A percentile compares a stretch with the other conserved stretches of the same genome.
phyloP scores from a whole-genome alignment of 2,329 filamentous ascomycete species.

The Monilinia vaccinii-corymbosi region DNA sequence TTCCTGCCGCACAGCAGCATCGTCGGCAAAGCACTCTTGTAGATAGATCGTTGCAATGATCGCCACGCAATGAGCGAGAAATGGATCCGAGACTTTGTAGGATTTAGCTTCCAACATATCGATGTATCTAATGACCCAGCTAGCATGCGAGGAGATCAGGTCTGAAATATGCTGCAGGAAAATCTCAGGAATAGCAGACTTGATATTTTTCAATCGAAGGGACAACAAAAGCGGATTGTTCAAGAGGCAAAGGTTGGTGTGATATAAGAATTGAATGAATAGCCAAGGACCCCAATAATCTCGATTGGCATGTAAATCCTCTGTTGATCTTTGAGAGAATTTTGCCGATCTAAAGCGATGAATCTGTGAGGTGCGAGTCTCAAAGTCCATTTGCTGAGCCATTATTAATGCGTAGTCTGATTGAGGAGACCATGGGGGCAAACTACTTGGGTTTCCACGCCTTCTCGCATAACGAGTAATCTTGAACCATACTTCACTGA shows the following conservation, averaged over 20 bases:
- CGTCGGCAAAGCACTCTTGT: slow-evolving; percentile 41
- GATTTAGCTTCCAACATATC: slow-evolving; percentile 37
- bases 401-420: slow-evolving; percentile 44
- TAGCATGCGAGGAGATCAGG: slow-evolving; percentile 40
- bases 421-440: slow-evolving; percentile 40
- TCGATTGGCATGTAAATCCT: slow-evolving; percentile 36
- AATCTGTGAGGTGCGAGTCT: slow-evolving; percentile 40
- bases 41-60: slow-evolving; percentile 45
- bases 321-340: slow-evolving; percentile 34
- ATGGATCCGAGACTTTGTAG: slow-evolving; percentile 39
- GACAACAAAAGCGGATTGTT: slow-evolving; percentile 47
- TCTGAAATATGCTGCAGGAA: slow-evolving; percentile 46
- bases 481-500: slow-evolving; percentile 41
- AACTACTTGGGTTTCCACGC: slow-evolving; percentile 34
- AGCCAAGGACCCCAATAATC: slow-evolving; percentile 47
- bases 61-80: slow-evolving; percentile 40
- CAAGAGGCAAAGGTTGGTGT: slow-evolving; percentile 42
- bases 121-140: slow-evolving; percentile 45
- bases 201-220: slow-evolving; percentile 42
- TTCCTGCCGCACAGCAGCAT: slow-evolving; percentile 30
- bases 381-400: slow-evolving; percentile 41
- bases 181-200: slow-evolving; percentile 42
- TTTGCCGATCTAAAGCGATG: slow-evolving; percentile 42
- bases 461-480: slow-evolving; percentile 38
- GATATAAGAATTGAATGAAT: slow-evolving; percentile 43